Conservation (phyloP, 2,329 filamentous ascomycete genomes). For the Mariannaea elegans region DNA sequence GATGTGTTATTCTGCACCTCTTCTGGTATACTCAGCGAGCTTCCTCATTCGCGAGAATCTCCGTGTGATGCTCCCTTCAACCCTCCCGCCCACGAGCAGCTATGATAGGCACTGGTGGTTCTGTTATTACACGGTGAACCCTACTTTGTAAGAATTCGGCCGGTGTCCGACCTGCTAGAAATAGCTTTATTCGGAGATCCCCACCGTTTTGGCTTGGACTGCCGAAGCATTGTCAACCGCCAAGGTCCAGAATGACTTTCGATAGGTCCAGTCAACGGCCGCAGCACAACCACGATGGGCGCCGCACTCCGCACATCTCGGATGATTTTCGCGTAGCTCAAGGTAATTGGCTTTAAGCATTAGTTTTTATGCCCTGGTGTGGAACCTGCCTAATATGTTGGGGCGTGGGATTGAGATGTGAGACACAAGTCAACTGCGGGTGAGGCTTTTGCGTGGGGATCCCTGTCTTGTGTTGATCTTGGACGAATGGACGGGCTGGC, state of each 20-base stretch:
- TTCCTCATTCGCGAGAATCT: slow-evolving; percentile 12
- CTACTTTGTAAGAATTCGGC: neutral
- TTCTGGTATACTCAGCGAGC: slow-evolving; percentile 20
- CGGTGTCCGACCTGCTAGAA: too few relatives aligned
- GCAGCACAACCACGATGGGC: slow-evolving; percentile 12
- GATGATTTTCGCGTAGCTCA: neutral
- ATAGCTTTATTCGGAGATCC: neutral
- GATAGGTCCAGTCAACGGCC: slow-evolving; percentile 10
- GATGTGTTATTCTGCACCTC: slow-evolving; percentile 2
- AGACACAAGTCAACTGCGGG: slow-evolving; percentile 7
- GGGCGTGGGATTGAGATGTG: too few relatives aligned
- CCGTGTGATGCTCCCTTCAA: slow-evolving; percentile 12
- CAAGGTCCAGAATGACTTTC: slow-evolving; percentile 3
- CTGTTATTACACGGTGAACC: slow-evolving; percentile 10
- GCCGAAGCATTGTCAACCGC: slow-evolving; percentile 9
- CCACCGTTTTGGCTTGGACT: slow-evolving; percentile 14
- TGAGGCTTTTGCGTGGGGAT: slow-evolving; percentile 5
- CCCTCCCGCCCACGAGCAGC: slow-evolving; percentile 11
- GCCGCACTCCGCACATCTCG: slow-evolving; percentile 6
- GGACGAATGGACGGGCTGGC: neutral
- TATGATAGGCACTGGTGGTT: slow-evolving; percentile 19
- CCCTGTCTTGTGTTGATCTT: neutral
- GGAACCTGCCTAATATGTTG: slow-evolving; percentile 21
- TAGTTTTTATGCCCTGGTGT: slow-evolving; percentile 3
- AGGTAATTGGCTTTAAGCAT: slow-evolving; percentile 3